A percentile compares a stretch with the other conserved stretches of the same genome.
Conservation (phyloP, 164 flowering plant genomes). For the Aristolochia contorta region DNA sequence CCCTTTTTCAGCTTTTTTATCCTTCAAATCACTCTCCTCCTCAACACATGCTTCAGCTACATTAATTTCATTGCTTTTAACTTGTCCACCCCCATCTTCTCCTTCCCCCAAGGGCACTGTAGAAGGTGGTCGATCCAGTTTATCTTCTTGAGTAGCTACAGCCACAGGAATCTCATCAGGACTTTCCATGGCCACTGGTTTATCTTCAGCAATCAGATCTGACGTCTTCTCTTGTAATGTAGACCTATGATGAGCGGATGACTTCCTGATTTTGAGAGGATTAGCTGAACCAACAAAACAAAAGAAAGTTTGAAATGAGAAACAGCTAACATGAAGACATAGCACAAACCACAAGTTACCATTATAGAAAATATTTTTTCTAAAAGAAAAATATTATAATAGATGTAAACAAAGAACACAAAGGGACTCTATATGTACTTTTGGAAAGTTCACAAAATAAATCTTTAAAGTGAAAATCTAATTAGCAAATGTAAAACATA, state of each 20-base stretch:
- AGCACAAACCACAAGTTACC: no score
- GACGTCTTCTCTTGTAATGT: slow-evolving; percentile 7
- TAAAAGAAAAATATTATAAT: background rate
- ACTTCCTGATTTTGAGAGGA: slow-evolving; percentile 7
- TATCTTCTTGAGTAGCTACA: slow-evolving; percentile 23
- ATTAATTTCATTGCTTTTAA: slow-evolving; percentile 20
- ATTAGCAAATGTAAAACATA: no score
- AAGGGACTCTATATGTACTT: background rate
- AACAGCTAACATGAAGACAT: no score
- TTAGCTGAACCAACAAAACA: slow-evolving; percentile 32
- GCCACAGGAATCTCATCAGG: slow-evolving; percentile 11
- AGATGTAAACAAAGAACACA: background rate
- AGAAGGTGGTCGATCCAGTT: slow-evolving; percentile 18
- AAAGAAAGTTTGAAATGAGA: background rate
- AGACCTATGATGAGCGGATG: slow-evolving; percentile 1
- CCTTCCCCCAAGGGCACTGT: slow-evolving; percentile 12
- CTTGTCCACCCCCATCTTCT: slow-evolving; percentile 2
- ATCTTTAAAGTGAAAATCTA: no score
- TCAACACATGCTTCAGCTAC: slow-evolving; percentile 19
- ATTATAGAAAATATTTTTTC: no score
- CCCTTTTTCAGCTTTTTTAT: slow-evolving; percentile 33
- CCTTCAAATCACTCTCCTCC: slow-evolving; percentile 21
- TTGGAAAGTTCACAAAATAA: no score
- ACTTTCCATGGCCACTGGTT: slow-evolving; percentile 6
- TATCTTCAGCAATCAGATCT: slow-evolving; percentile 12